Percentiles rank a stretch among this genome's conserved stretches.
These are phyloP conservation scores for Alternaria hordeiaustralica DNA, from an alignment of 2,329 filamentous ascomycete genomes.

Conservation along the genomic window DNA sequence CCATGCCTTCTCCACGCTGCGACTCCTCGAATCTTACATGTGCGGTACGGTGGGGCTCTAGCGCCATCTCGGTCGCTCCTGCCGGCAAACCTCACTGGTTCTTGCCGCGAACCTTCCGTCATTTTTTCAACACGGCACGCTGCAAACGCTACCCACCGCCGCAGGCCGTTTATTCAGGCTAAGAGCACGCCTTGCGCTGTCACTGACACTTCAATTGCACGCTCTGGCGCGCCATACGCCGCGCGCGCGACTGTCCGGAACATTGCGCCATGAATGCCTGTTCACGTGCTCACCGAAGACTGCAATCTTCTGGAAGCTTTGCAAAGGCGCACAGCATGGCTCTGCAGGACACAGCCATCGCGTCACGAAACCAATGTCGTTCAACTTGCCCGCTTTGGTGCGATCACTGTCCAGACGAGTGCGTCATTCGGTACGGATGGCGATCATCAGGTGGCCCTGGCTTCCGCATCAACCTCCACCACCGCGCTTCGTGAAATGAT, in stretches of 20 bases:
- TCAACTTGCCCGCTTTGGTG: slow-evolving; percentile 19
- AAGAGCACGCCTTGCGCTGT: slow-evolving; percentile 5
- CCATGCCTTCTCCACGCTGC: neutral
- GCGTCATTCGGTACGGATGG: slow-evolving; percentile 42
- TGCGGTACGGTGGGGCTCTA: slow-evolving; percentile 7
- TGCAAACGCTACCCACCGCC: slow-evolving; percentile 9
- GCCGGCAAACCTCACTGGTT: slow-evolving; percentile 40
- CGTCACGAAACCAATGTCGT: slow-evolving; percentile 43
- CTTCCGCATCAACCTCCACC: slow-evolving; percentile 21
- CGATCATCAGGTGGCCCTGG: slow-evolving; percentile 38
- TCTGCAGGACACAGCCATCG: slow-evolving; percentile 23
- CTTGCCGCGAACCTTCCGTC: slow-evolving; percentile 16
- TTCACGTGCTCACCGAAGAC: slow-evolving; percentile 22
- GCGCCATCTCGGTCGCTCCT: slow-evolving; percentile 22
- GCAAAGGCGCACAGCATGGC: slow-evolving; percentile 14
- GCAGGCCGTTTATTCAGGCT: slow-evolving; percentile 3
- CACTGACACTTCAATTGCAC: slow-evolving; percentile 10
- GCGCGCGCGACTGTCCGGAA: slow-evolving; percentile 4
- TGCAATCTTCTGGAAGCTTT: slow-evolving; percentile 28
- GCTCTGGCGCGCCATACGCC: slow-evolving; percentile 10
- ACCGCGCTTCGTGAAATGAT: slow-evolving; percentile 25
- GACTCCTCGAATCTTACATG: slow-evolving; percentile 13
- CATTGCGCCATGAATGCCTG: slow-evolving; percentile 7
- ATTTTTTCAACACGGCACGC: slow-evolving; percentile 22
- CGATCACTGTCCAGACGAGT: slow-evolving; percentile 18